Percentiles rank a stretch among this genome's conserved stretches.
phyloP scores from a whole-genome alignment of 108 stramenopile species.

The Parietichytrium sp. region DNA sequence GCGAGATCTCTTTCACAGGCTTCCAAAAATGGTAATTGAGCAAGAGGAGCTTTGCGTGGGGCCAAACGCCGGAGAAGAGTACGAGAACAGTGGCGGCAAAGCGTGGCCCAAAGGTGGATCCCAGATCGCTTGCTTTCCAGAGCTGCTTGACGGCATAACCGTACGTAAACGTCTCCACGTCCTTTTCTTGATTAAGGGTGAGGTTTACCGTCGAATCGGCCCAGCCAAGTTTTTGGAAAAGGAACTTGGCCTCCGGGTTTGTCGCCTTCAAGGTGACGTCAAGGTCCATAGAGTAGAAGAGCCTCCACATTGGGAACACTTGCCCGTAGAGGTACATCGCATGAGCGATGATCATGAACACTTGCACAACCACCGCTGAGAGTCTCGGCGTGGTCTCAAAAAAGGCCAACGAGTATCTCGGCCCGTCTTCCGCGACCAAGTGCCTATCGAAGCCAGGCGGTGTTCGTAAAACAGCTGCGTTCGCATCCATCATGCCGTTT shows the following conservation, averaged over 20 bases:
- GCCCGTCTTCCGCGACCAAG: too few relatives aligned
- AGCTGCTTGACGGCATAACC: conserved; percentile 73
- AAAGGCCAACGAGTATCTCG: background rate
- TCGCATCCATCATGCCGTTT: too few relatives aligned
- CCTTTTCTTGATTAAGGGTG: conserved; percentile 46
- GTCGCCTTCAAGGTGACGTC: conserved; percentile 70
- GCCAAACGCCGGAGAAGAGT: conserved; percentile 75
- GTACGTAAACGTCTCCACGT: conserved; percentile 77
- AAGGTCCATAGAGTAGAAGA: conserved; percentile 56
- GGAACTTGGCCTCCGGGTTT: conserved; percentile 48
- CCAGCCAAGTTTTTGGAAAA: conserved; percentile 62
- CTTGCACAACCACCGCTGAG: conserved; percentile 56
- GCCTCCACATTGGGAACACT: conserved; percentile 72
- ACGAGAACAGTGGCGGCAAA: conserved; percentile 68
- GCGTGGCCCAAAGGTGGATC: conserved; percentile 59
- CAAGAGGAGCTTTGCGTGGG: conserved; percentile 71
- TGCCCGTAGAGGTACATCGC: conserved; percentile 54
- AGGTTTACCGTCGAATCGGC: conserved; percentile 55
- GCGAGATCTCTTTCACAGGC: conserved; percentile 44
- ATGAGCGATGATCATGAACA: conserved; percentile 62
- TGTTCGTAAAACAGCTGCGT: too few relatives aligned
- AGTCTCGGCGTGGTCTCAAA: conserved; percentile 44
- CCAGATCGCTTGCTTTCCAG: conserved; percentile 70
- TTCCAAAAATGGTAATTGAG: conserved; percentile 68
- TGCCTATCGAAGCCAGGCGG: too few relatives aligned